Percentiles rank a stretch among this genome's conserved stretches.
Conservation (phyloP, 2,329 filamentous ascomycete genomes). For the Periglandula ipomoeae region DNA sequence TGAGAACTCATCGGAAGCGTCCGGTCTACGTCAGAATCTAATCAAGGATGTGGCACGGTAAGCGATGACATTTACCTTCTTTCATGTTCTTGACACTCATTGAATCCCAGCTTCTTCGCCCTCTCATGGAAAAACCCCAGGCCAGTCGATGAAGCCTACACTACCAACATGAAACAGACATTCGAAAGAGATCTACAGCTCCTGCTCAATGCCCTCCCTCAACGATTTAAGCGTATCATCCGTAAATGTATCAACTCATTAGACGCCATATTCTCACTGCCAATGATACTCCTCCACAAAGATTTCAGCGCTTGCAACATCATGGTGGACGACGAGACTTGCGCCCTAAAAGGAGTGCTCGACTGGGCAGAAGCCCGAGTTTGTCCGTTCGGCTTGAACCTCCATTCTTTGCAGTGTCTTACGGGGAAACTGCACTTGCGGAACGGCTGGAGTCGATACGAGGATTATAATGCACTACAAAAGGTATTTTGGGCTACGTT, state of each 20-base stretch:
- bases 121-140: constrained; percentile 27
- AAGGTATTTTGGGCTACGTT: constrained; percentile 26
- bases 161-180: constrained; percentile 14
- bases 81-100: neutral
- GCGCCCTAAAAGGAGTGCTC: constrained; percentile 28
- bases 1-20: neutral
- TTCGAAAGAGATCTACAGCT: constrained; percentile 23
- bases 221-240: constrained; percentile 24
- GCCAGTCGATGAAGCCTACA: constrained; percentile 16
- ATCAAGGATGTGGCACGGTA: neutral
- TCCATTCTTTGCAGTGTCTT: constrained; percentile 25
- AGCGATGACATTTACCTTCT: constrained; percentile 5
- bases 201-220: constrained; percentile 23
- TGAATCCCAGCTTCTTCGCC: constrained; percentile 27
- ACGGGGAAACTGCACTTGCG: constrained; percentile 25
- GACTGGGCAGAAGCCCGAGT: constrained; percentile 33
- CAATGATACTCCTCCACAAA: constrained; percentile 29
- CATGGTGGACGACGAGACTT: constrained; percentile 27
- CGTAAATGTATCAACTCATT: constrained; percentile 21
- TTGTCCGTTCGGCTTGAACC: constrained; percentile 29
- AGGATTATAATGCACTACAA: constrained; percentile 22
- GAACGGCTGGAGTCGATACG: constrained; percentile 23
- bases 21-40: neutral
- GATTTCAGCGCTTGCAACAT: constrained; percentile 31
- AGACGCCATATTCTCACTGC: constrained; percentile 24